phyloP scores from a whole-genome alignment of 169 alveolate genomes.

The Miamiensis avidus region DNA sequence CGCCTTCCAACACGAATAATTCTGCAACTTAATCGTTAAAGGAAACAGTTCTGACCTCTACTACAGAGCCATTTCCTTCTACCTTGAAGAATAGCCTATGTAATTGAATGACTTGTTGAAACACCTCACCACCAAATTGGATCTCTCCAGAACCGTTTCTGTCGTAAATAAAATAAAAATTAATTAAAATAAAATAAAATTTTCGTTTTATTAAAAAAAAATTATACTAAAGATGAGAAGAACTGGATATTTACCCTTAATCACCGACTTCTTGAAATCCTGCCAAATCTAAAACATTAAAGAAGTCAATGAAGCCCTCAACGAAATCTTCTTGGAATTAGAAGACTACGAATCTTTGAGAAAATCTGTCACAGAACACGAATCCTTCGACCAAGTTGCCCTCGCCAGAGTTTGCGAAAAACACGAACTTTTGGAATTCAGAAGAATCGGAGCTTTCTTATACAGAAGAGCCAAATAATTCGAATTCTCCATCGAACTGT shows the following conservation, averaged over 20 bases:
- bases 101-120: conserved; percentile 92
- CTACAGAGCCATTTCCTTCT: conserved; percentile 98
- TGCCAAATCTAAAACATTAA: conserved; percentile 83
- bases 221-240: conserved; percentile 60
- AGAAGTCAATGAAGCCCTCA: conserved; percentile 97
- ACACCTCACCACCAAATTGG: conserved; percentile 88
- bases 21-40: conserved; percentile 85
- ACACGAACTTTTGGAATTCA: conserved; percentile 96
- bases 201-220: not conserved
- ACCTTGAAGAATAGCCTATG: conserved; percentile 98
- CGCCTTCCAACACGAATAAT: conserved; percentile 96
- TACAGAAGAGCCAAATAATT: conserved; percentile 91
- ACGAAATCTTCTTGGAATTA: conserved; percentile 96
- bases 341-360: conserved; percentile 95
- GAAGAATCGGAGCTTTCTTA: conserved; percentile 95
- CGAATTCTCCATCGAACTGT: conserved; percentile 89
- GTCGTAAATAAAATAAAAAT: conserved; percentile 59
- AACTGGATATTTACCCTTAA: conserved; percentile 78
- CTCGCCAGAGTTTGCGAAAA: conserved; percentile 93
- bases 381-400: conserved; percentile 95
- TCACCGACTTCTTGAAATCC: conserved; percentile 77
- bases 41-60: conserved; percentile 96
- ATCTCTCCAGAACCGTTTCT: conserved; percentile 93
- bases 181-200: not conserved
- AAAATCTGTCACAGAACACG: conserved; percentile 92